phyloP scores from a whole-genome alignment of 2,329 filamentous ascomycete species.

The Pyrenochaeta sp. region DNA sequence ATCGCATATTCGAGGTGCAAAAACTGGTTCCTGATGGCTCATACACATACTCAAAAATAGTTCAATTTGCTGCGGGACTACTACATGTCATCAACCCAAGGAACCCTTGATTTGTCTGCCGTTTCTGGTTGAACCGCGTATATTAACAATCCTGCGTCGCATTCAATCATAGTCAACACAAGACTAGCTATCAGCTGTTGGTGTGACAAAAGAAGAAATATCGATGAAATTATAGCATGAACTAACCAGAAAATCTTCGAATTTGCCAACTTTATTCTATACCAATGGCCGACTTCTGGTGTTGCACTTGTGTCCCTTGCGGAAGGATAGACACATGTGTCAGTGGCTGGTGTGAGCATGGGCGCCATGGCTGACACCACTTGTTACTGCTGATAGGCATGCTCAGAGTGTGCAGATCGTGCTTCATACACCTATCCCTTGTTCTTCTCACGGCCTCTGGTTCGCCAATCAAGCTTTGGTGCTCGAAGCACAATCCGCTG shows the following conservation, averaged over 20 bases:
- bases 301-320: slow-evolving; percentile 2
- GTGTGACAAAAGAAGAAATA: background rate
- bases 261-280: background rate
- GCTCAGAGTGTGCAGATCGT: background rate
- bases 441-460: background rate
- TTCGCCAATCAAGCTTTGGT: background rate
- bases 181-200: background rate
- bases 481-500: no score
- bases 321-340: background rate
- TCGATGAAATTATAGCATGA: no score
- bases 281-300: no score
- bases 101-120: background rate
- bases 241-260: background rate
- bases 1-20: no score
- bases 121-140: background rate
- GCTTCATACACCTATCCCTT: background rate
- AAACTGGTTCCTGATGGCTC: no score
- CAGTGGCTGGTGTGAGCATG: background rate
- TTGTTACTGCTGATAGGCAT: background rate
- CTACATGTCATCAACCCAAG: background rate
- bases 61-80: background rate
- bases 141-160: background rate
- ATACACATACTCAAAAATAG: no score
- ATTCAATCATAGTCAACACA: background rate
- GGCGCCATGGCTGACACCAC: background rate